These are phyloP conservation scores for Digitaria exilis DNA, from an alignment of 202 grass and related monocot genomes.

Conservation along the genomic window DNA sequence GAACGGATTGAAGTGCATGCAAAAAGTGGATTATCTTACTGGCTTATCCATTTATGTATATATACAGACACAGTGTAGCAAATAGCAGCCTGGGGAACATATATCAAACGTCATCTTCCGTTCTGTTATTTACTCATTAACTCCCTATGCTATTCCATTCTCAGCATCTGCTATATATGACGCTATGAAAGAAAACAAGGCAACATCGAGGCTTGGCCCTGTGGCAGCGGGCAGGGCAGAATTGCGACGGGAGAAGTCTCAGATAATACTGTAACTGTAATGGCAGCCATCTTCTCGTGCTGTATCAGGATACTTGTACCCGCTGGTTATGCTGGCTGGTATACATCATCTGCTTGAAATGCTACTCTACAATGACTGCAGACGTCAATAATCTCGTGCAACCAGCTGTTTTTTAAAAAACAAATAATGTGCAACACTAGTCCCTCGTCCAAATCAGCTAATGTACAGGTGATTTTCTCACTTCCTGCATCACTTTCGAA, in stretches of 20 bases:
- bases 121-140: too few relatives aligned
- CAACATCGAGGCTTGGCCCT: too few relatives aligned
- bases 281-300: not conserved
- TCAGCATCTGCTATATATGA: too few relatives aligned
- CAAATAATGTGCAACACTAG: not conserved
- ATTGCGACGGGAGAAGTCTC: too few relatives aligned
- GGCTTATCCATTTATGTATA: not conserved
- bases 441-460: not conserved
- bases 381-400: not conserved
- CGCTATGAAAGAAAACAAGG: too few relatives aligned
- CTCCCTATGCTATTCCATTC: too few relatives aligned
- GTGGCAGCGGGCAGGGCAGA: too few relatives aligned
- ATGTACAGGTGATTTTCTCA: not conserved
- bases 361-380: not conserved
- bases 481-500: not conserved
- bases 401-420: not conserved
- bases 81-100: not conserved
- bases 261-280: not conserved
- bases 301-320: not conserved
- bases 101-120: too few relatives aligned
- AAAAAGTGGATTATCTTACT: not conserved
- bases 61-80: not conserved
- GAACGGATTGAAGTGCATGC: not conserved
- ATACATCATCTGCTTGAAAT: not conserved
- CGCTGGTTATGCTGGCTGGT: not conserved